Conservation (phyloP, 805 yeast genomes). For the Lachancea waltii region DNA sequence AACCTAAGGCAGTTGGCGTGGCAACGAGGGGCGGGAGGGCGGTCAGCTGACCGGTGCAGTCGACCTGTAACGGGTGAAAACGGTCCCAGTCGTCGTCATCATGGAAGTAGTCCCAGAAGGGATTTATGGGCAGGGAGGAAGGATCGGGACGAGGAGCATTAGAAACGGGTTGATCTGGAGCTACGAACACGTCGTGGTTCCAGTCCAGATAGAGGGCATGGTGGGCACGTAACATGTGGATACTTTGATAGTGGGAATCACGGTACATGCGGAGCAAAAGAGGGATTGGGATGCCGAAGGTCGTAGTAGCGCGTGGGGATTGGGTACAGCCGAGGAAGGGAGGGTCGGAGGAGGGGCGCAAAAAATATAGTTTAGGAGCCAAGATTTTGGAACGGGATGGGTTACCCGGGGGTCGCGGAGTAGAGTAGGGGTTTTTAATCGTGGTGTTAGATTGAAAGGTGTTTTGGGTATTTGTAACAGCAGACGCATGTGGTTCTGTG, state of each 20-base stretch:
- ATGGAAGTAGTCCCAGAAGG: slow-evolving; percentile 30
- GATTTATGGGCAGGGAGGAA: slow-evolving; percentile 12
- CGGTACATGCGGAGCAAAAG: slow-evolving; percentile 13
- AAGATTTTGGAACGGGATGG: no score
- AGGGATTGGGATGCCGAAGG: not conserved
- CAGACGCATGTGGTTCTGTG: not conserved
- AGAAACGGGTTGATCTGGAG: slow-evolving; percentile 22
- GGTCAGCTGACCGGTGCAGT: slow-evolving; percentile 22
- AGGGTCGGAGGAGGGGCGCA: no score
- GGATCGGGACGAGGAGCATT: slow-evolving; percentile 10
- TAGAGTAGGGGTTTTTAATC: not conserved
- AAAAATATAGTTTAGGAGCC: no score
- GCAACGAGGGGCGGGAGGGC: slow-evolving; percentile 9
- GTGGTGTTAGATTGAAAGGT: not conserved
- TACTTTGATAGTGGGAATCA: slow-evolving; percentile 27
- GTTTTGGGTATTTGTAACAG: not conserved
- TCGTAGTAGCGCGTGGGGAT: not conserved
- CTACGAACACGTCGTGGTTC: slow-evolving; percentile 26
- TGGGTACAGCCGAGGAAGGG: no score
- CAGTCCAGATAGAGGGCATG: slow-evolving; percentile 27
- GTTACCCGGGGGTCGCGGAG: not conserved
- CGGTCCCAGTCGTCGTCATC: slow-evolving; percentile 30
- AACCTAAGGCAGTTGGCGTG: slow-evolving; percentile 7
- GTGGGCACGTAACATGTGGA: slow-evolving; percentile 20
- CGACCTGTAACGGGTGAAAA: slow-evolving; percentile 20